Conservation (phyloP, 2,329 filamentous ascomycete species). For the Dactylellina haptotyla region DNA sequence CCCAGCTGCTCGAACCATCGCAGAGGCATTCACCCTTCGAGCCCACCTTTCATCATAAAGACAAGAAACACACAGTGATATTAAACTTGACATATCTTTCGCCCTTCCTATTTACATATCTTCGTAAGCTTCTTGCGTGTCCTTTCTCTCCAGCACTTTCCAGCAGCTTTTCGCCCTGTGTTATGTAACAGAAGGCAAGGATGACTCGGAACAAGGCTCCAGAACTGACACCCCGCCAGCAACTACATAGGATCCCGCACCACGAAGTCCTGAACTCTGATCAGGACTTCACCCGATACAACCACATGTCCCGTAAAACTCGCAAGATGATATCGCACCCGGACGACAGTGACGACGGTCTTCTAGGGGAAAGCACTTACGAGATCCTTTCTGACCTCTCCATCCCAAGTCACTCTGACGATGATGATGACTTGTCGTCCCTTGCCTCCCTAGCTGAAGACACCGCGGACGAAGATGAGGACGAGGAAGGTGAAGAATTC, state of each 20-base stretch:
- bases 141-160: slow-evolving; percentile 15
- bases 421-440: slow-evolving; percentile 62
- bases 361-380: slow-evolving; percentile 57
- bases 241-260: slow-evolving; percentile 46
- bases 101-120: neutral
- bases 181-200: slow-evolving; percentile 19
- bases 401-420: slow-evolving; percentile 63
- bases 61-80: no score
- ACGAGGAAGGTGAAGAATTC: slow-evolving; percentile 29
- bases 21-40: slow-evolving; percentile 13
- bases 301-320: slow-evolving; percentile 40
- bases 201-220: slow-evolving; percentile 51
- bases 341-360: slow-evolving; percentile 57
- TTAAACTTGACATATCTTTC: neutral
- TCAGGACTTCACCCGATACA: slow-evolving; percentile 32
- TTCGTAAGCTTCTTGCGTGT: slow-evolving; percentile 42
- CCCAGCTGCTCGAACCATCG: slow-evolving; percentile 37
- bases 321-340: slow-evolving; percentile 57
- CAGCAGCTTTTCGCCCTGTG: slow-evolving; percentile 9
- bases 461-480: slow-evolving; percentile 60
- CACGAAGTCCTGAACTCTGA: slow-evolving; percentile 29
- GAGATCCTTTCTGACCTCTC: slow-evolving; percentile 58
- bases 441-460: slow-evolving; percentile 62
- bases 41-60: no score
- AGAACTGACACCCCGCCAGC: slow-evolving; percentile 36